These are phyloP conservation scores for Sporothrix sp. DNA, from an alignment of 2,329 filamentous ascomycete genomes.

Conservation along the genomic window DNA sequence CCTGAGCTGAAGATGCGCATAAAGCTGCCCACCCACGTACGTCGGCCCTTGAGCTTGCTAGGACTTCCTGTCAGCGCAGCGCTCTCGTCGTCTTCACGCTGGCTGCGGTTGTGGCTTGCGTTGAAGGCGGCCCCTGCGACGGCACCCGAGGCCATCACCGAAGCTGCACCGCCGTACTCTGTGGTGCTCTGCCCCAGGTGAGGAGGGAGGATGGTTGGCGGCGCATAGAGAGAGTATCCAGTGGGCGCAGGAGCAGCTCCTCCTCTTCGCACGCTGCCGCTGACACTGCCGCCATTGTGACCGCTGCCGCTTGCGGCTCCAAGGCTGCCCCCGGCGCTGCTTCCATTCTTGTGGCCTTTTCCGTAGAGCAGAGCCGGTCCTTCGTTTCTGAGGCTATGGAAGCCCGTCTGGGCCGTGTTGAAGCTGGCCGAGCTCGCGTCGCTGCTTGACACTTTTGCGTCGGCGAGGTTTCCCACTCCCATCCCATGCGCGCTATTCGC, in stretches of 20 bases:
- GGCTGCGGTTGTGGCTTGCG: neutral
- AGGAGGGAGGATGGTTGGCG: neutral
- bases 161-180: constrained; percentile 6
- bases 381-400: constrained; percentile 42
- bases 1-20: constrained; percentile 46
- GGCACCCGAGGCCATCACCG: neutral
- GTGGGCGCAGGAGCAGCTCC: neutral
- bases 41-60: constrained; percentile 45
- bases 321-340: constrained; percentile 1
- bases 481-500: neutral
- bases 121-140: neutral
- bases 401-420: constrained; percentile 37
- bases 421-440: constrained; percentile 10
- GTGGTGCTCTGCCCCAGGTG: neutral
- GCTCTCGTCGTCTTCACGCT: constrained; percentile 23
- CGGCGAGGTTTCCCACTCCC: too few species aligned
- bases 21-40: constrained; percentile 61
- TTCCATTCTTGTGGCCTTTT: constrained; percentile 22
- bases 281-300: neutral
- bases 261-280: neutral
- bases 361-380: constrained; percentile 37
- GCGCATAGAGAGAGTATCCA: neutral
- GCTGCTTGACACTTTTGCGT: constrained; percentile 17
- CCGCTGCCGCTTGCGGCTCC: neutral
- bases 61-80: constrained; percentile 39